Evolutionary conservation across 208 protist species (phyloP), one percentile per base, ranked within the genome.

Genomic region (Polymyxa betae): DNA sequence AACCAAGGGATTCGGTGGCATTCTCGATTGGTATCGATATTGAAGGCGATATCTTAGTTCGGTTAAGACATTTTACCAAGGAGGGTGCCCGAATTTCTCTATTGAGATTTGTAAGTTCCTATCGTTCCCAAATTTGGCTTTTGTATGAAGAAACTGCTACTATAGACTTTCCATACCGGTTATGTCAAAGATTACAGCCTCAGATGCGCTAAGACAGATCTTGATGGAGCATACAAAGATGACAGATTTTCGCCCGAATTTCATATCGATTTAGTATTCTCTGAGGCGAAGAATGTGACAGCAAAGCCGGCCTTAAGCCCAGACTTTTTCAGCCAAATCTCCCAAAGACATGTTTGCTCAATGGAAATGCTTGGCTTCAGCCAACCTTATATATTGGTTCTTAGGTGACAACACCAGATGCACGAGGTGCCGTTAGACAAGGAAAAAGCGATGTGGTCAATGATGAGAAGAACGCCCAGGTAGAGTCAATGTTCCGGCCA

Each of bases 11-110:
- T 82, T 82, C 72, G n/a, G 72, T n/a, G 5, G 72, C 35, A 35
- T 82, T 82, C 35, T 20, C 5, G 5, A 43, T 82, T 5, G 40
- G 35, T 40, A 82, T n/a, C n/a, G 72, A 45, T 82, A 43, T 82
- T 43, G 72, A 82, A 35, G 72, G 72, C 5, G 72, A 82, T 82
- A 82, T 82, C 40, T n/a, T 82, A 5, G n/a, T 82, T 43, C 72
- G 72, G 12, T 20, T 82, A 5, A 5, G 72, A n/a, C 72, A 82
- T 43, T 12, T 43, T 43, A 20, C 35, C 35, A 20, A 20, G 40
- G 72, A 82, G 10, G n/a, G n/a, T 38, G 16, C 16, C n/a, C 72
- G 72, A 40, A 82, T 82, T 40, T 82, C 72, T 43, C 5, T 82
- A 35, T 5, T 82, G 16, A 35, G 72, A 43, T 82, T 82, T 43